Evolutionary conservation across 768 basidiomycete genomes (phyloP).

Genomic region (Mycena latifolia): DNA sequence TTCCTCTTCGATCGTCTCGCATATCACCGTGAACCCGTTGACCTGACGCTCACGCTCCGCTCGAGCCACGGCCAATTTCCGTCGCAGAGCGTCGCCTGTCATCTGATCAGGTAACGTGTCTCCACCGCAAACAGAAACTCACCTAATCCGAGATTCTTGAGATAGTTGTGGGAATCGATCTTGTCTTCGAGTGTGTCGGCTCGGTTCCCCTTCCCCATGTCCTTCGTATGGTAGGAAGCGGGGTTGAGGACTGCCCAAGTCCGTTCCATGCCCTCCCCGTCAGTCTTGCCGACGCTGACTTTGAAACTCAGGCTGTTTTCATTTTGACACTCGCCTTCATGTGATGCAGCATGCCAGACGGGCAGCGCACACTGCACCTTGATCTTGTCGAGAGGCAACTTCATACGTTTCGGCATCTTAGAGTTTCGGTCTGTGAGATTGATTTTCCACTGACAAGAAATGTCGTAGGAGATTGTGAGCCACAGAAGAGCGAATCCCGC

Average conservation of each 20-base stretch:
- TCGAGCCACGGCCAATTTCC: slow-evolving; percentile 5
- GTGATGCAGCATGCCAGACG: not conserved
- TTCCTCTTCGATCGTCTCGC: not conserved
- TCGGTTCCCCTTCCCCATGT: slow-evolving; percentile 42
- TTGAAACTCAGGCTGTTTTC: not conserved
- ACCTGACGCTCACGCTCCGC: slow-evolving; percentile 17
- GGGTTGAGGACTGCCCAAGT: slow-evolving; percentile 38
- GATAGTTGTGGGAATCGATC: slow-evolving; percentile 37
- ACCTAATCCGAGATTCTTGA: slow-evolving; percentile 24
- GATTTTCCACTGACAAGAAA: not conserved
- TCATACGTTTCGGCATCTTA: not conserved
- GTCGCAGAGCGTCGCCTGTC: not conserved
- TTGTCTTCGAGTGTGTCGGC: slow-evolving; percentile 43
- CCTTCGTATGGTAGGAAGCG: slow-evolving; percentile 37
- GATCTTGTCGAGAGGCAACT: not conserved
- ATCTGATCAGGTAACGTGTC: too few relatives aligned
- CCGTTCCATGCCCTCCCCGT: not conserved
- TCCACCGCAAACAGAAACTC: not conserved
- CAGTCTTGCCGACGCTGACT: not conserved
- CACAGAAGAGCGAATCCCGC: not conserved
- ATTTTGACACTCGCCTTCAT: not conserved
- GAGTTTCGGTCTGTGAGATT: not conserved
- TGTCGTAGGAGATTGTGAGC: not conserved
- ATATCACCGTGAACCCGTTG: slow-evolving; percentile 1
- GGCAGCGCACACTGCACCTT: not conserved